A percentile compares a stretch with the other conserved stretches of the same genome.
phyloP scores from a whole-genome alignment of 2,329 filamentous ascomycete species.

The Cladobotryum mycophilum region DNA sequence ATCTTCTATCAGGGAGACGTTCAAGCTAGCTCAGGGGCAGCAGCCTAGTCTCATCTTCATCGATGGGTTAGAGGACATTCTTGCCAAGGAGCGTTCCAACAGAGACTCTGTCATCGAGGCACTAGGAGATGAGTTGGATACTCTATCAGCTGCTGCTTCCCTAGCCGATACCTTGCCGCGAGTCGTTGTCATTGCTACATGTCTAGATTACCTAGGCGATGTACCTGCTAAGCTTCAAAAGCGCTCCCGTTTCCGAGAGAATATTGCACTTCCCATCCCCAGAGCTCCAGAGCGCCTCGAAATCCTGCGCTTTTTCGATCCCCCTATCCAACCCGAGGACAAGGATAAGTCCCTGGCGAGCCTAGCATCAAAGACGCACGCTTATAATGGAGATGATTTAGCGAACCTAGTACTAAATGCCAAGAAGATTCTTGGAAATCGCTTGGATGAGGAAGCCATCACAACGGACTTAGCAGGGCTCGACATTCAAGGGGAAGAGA shows the following conservation, averaged over 20 bases:
- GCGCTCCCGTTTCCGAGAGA: conserved; percentile 55
- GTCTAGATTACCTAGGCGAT: conserved; percentile 62
- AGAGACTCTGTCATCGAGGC: conserved; percentile 44
- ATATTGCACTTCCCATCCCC: conserved; percentile 72
- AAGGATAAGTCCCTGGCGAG: conserved; percentile 48
- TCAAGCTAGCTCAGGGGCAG: conserved; percentile 60
- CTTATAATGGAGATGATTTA: conserved; percentile 77
- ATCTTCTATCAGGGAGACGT: conserved; percentile 56
- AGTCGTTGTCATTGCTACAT: conserved; percentile 70
- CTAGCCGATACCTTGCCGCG: conserved; percentile 37
- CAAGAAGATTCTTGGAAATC: conserved; percentile 20
- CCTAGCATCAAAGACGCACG: conserved; percentile 73
- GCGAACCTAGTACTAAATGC: conserved; percentile 48
- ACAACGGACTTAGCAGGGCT: background rate
- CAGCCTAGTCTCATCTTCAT: conserved; percentile 76
- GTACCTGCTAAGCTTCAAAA: conserved; percentile 64
- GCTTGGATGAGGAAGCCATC: conserved; percentile 17
- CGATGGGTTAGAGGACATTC: conserved; percentile 67
- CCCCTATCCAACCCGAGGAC: conserved; percentile 39
- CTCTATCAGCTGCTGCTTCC: conserved; percentile 37
- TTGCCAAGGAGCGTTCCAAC: conserved; percentile 52
- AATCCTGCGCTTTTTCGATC: conserved; percentile 60
- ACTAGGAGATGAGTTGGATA: conserved; percentile 50
- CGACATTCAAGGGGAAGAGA: background rate
- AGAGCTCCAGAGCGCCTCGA: conserved; percentile 63